These are phyloP conservation scores for Gelatoporia subvermispora DNA, from an alignment of 768 basidiomycete species.

Conservation along the genomic window DNA sequence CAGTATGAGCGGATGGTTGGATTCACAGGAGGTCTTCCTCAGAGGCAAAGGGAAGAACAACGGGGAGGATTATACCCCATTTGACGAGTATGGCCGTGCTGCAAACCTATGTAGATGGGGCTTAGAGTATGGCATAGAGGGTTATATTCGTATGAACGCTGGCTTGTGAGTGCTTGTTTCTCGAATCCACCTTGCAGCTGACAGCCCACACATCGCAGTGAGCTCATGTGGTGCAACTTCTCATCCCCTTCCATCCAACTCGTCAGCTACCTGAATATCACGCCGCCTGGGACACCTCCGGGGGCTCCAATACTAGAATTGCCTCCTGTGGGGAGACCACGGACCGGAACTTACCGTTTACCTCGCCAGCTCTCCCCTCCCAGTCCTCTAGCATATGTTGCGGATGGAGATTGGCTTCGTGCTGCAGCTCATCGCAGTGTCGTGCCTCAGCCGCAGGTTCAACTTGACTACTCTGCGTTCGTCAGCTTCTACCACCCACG, in stretches of 20 bases:
- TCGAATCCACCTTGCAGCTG: too few species aligned
- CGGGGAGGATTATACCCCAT: not conserved
- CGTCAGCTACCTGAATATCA: constrained; percentile 7
- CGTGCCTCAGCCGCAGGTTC: constrained; percentile 1
- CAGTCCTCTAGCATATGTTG: not conserved
- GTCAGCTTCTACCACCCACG: constrained; percentile 7
- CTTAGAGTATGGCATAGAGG: not conserved
- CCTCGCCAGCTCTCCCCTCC: too few species aligned
- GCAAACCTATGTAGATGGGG: constrained; percentile 5
- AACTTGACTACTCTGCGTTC: constrained; percentile 4
- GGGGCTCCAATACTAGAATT: too few species aligned
- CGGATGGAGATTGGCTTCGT: constrained; percentile 3
- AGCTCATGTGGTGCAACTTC: constrained; percentile 8
- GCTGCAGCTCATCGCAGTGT: not conserved
- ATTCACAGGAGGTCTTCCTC: constrained; percentile 3
- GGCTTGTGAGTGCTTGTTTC: constrained; percentile 2
- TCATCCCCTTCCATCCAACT: constrained; percentile 3
- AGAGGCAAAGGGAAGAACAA: not conserved
- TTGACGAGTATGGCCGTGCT: not conserved
- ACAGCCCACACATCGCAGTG: not conserved
- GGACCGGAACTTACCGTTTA: too few species aligned
- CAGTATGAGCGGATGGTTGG: constrained; percentile 1
- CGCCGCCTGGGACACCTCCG: constrained; percentile 2
- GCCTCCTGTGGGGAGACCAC: too few species aligned
- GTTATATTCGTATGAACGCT: constrained; percentile 6